Percentiles rank a stretch among this genome's conserved stretches.
phyloP scores from a whole-genome alignment of 2,329 filamentous ascomycete species.

The Karstenula rhodostoma region DNA sequence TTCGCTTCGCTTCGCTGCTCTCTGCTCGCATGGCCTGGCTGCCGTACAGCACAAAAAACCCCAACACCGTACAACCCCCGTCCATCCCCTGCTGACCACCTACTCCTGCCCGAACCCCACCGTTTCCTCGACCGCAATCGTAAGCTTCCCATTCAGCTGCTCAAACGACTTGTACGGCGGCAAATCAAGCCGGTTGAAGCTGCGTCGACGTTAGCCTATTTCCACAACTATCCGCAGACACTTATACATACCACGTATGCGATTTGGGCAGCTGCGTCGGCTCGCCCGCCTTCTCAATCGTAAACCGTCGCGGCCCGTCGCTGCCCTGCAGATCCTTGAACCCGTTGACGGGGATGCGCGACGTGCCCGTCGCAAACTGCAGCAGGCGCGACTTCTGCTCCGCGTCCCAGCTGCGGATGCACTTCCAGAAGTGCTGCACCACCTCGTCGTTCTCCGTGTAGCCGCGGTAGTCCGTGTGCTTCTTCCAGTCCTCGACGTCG shows the following conservation, averaged over 20 bases:
- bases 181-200: conserved; percentile 96
- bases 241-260: conserved; percentile 86
- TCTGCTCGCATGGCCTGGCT: no score
- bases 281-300: conserved; percentile 97
- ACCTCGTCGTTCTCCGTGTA: conserved; percentile 98
- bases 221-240: no score
- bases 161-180: conserved; percentile 92
- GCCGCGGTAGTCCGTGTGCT: conserved; percentile 98
- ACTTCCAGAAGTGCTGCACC: conserved; percentile 98
- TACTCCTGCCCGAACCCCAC: conserved; percentile 98
- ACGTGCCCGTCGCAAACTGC: conserved; percentile 97
- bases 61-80: not conserved
- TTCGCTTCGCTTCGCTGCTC: no score
- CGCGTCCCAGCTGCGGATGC: conserved; percentile 94
- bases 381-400: conserved; percentile 96
- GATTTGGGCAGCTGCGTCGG: conserved; percentile 91
- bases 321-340: conserved; percentile 99
- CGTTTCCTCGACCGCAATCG: conserved; percentile 97
- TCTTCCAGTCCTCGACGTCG: conserved; percentile 99
- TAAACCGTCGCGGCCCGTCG: conserved; percentile 93
- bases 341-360: conserved; percentile 96
- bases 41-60: no score
- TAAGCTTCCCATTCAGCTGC: conserved; percentile 85
- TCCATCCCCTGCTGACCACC: not conserved
- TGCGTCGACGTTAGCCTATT: conserved; percentile 55